A percentile compares a stretch with the other conserved stretches of the same genome.
Conservation (phyloP, 441 rosid genomes). For the Aquilaria agallochum region DNA sequence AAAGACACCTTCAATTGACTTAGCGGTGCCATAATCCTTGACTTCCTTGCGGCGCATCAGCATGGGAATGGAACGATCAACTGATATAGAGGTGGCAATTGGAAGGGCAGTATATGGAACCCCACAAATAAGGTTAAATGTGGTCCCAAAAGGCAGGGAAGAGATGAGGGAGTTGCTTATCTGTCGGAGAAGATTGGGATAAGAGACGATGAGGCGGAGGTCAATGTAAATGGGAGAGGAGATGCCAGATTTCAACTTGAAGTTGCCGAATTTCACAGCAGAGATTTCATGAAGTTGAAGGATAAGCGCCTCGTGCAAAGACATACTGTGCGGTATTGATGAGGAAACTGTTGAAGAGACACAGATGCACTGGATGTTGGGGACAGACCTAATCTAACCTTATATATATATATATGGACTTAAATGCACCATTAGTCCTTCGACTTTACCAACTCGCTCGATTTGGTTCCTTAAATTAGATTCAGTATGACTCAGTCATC, state of each 20-base stretch:
- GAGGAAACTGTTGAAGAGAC: too few relatives aligned
- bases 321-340: constrained; percentile 13
- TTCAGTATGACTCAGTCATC: too few relatives aligned
- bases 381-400: too few relatives aligned
- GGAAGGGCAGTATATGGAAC: constrained; percentile 95
- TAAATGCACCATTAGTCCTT: too few relatives aligned
- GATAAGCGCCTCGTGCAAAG: constrained; percentile 76
- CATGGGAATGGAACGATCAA: constrained; percentile 65
- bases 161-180: constrained; percentile 71
- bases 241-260: constrained; percentile 95
- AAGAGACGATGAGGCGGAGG: constrained; percentile 88
- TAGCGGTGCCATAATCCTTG: constrained; percentile 84
- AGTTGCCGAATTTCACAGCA: constrained; percentile 85
- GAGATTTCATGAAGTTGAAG: constrained; percentile 85
- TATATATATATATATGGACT: too few relatives aligned
- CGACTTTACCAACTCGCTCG: too few relatives aligned
- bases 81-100: constrained; percentile 81
- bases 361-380: background rate
- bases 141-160: constrained; percentile 42
- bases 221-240: constrained; percentile 89
- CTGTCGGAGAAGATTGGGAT: constrained; percentile 71
- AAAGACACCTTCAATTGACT: constrained; percentile 79
- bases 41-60: constrained; percentile 93
- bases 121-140: constrained; percentile 74
- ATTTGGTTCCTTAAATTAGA: too few relatives aligned